Conservation (phyloP, 75 land plant genomes). For the Ceratopteris richardii region DNA sequence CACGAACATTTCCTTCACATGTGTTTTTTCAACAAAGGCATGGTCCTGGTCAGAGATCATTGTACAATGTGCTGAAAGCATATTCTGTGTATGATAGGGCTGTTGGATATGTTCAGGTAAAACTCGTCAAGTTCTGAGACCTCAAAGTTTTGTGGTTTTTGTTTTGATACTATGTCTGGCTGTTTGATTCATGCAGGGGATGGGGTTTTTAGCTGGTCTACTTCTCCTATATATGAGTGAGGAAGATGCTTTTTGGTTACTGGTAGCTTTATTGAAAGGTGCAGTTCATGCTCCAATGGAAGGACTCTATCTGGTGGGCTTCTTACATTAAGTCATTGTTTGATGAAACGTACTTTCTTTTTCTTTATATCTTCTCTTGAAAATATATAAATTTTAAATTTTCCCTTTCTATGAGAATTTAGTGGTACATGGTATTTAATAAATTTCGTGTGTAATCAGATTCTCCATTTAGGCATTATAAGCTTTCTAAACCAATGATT, state of each 20-base stretch:
- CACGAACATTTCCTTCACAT: conserved; percentile 98
- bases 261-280: conserved; percentile 94
- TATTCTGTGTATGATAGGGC: conserved; percentile 95
- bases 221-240: conserved; percentile 98
- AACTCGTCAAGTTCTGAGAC: not conserved
- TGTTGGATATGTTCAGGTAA: conserved; percentile 98
- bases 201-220: conserved; percentile 96
- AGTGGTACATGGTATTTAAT: no score
- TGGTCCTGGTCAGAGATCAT: conserved; percentile 99
- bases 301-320: conserved; percentile 80
- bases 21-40: conserved; percentile 98
- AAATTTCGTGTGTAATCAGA: no score
- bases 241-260: conserved; percentile 99
- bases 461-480: no score
- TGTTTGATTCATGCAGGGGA: conserved; percentile 53
- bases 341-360: no score
- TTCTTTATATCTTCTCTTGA: no score
- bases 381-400: no score
- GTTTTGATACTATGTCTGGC: not conserved
- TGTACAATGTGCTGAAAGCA: conserved; percentile 96
- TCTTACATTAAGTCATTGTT: no score
- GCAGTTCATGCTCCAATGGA: conserved; percentile 99
- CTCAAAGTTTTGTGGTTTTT: not conserved
- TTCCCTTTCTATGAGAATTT: no score
- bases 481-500: no score